Evolutionary conservation across 306 rosid genomes (phyloP).

Genomic region (Begonia masoniana): DNA sequence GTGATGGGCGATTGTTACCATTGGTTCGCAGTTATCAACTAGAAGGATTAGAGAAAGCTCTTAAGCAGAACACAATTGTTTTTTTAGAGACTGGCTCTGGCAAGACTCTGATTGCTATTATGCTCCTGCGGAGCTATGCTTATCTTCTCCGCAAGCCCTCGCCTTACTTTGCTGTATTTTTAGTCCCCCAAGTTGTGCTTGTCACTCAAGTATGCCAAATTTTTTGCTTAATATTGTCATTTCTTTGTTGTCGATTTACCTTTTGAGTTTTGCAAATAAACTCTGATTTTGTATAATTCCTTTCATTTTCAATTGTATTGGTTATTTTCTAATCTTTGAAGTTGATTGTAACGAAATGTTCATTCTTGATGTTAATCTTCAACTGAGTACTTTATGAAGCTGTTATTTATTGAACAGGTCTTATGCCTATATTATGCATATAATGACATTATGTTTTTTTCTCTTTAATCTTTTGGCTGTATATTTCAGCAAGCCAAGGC

Average conservation of each 20-base stretch:
- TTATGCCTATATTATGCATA: too few species aligned
- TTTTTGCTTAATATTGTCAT: background rate
- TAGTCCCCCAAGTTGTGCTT: conserved; percentile 80
- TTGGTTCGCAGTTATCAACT: conserved; percentile 49
- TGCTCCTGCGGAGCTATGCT: conserved; percentile 76
- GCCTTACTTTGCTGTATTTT: conserved; percentile 45
- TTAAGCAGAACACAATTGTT: conserved; percentile 55
- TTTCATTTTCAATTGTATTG: too few species aligned
- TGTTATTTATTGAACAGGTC: too few species aligned
- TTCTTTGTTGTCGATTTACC: background rate
- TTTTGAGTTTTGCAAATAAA: too few species aligned
- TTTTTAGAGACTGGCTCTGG: conserved; percentile 87
- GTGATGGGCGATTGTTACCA: conserved; percentile 2
- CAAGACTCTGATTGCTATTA: conserved; percentile 75
- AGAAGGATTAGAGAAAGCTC: conserved; percentile 58
- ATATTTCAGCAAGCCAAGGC: conserved; percentile 67
- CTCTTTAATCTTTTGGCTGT: conserved; percentile 1
- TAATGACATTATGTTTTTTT: too few species aligned
- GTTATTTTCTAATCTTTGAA: too few species aligned
- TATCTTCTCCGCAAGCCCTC: conserved; percentile 60
- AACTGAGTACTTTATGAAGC: too few species aligned
- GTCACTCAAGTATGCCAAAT: conserved; percentile 45
- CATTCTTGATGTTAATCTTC: too few species aligned
- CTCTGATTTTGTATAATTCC: too few species aligned
- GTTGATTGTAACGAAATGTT: too few species aligned